Base-by-base conservation (phyloP, 1,284 basidiomycete species). In the Ustilago nuda region DNA sequence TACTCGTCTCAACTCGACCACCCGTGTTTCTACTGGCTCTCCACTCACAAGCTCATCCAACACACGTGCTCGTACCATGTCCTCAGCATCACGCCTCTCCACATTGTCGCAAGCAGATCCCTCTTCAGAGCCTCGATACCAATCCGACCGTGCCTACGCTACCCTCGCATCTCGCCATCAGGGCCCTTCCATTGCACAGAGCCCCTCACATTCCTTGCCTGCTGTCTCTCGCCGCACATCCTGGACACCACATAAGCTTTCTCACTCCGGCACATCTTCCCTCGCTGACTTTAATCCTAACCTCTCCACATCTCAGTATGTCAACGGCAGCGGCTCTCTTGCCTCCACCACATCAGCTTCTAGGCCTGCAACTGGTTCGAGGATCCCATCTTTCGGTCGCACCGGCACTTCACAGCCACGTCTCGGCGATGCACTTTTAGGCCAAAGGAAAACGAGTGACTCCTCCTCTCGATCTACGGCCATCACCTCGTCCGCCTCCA, bases 351-450 rank as follows among this genome's bases (percentile, higher is more conserved):
- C 57, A 27, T 53, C 62, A 33, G 51, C 39, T 0, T 55, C 72
- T 8, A 53, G 76, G 23, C 64, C 76, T 13, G 56, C 71, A 2
- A 62, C 76, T 9, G 67, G 57, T 4, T 74, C 76, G 0, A 61
- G 67, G n/a, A 78, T 78, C 27, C 76, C 76, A 3, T 70, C 76
- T 13, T 62, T 73, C 30, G 67, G 72, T 41, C 71, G 72, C 61
- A 61, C 56, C 2, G 60, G 56, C 37, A 66, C 66, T 4, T 41
- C 61, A 0, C 72, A 74, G 6, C 61, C 68, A 32, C 71, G 76
- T n/a, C 67, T 78, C n/a, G 76, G 76, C 7, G 76, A 78, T 52
- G 64, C 71, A 1, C 65, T 78, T 8, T 60, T 78, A 19, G 76
- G 65, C n/a, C 71, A 74, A 51, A 55, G 76, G 19, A 78, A 78